phyloP scores from a whole-genome alignment of 2,329 filamentous ascomycete genomes.

The Penicillium sp. region DNA sequence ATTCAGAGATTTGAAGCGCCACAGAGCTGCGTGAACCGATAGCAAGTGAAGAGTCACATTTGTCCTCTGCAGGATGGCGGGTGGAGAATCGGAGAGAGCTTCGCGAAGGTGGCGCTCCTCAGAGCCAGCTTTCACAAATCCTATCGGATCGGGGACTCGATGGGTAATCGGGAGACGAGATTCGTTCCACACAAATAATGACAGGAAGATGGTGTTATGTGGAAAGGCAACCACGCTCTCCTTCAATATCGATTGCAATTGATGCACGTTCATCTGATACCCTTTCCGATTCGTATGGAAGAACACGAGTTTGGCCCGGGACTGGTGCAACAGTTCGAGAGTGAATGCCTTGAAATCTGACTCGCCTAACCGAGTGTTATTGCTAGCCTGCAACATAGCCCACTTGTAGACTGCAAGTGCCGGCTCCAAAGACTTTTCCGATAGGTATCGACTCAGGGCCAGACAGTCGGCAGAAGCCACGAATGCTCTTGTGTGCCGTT shows the following conservation, averaged over 20 bases:
- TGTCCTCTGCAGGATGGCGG: slow-evolving; percentile 11
- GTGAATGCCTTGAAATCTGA: slow-evolving; percentile 27
- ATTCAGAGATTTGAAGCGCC: slow-evolving; percentile 38
- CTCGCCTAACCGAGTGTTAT: slow-evolving; percentile 40
- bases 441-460: slow-evolving; percentile 63
- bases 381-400: slow-evolving; percentile 39
- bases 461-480: slow-evolving; percentile 56
- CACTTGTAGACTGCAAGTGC: slow-evolving; percentile 39
- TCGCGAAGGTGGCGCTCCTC: slow-evolving; percentile 20
- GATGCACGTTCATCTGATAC: slow-evolving; percentile 58
- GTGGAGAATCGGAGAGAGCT: slow-evolving; percentile 1
- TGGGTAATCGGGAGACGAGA: slow-evolving; percentile 67
- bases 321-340: slow-evolving; percentile 63
- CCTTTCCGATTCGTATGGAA: slow-evolving; percentile 57
- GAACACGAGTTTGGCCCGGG: slow-evolving; percentile 59
- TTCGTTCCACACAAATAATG: slow-evolving; percentile 68
- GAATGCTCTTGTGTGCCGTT: slow-evolving; percentile 46
- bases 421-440: slow-evolving; percentile 29
- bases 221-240: slow-evolving; percentile 62
- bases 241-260: slow-evolving; percentile 57
- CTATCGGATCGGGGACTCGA: slow-evolving; percentile 61
- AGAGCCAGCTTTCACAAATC: slow-evolving; percentile 22
- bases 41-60: slow-evolving; percentile 49
- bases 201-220: slow-evolving; percentile 68
- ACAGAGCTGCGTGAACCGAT: slow-evolving; percentile 51